A percentile compares a stretch with the other conserved stretches of the same genome.
Conservation (phyloP, 306 rosid genomes). For the Geum urbanum region DNA sequence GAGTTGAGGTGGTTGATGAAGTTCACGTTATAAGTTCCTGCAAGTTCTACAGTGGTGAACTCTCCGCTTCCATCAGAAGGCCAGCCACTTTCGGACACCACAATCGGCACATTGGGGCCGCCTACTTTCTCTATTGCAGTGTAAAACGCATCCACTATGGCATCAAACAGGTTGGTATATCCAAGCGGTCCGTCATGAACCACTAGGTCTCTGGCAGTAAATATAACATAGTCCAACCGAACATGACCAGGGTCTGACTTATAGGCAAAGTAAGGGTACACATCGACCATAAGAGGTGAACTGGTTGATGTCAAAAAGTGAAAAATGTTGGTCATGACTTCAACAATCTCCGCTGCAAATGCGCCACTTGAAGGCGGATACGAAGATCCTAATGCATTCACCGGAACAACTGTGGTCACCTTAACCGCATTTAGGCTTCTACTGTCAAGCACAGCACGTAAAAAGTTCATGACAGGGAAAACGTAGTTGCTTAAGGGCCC, state of each 20-base stretch:
- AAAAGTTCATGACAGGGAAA: constrained; percentile 20
- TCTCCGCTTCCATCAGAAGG: constrained; percentile 31
- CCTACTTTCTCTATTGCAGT: constrained; percentile 27
- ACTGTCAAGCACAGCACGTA: constrained; percentile 10
- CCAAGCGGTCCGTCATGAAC: constrained; percentile 7
- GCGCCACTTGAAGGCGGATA: constrained; percentile 29
- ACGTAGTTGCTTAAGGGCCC: neutral
- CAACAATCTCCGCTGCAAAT: constrained; percentile 1
- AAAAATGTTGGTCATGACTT: constrained; percentile 11
- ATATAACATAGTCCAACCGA: constrained; percentile 18
- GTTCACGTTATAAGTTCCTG: constrained; percentile 27
- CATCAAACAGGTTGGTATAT: constrained; percentile 33
- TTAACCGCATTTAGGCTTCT: constrained; percentile 6
- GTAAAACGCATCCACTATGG: constrained; percentile 32
- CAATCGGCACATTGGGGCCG: constrained; percentile 4
- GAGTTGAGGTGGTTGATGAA: constrained; percentile 12
- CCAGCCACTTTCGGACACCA: constrained; percentile 41
- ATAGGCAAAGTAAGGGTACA: constrained; percentile 39
- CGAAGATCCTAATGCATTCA: neutral
- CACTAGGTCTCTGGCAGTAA: neutral
- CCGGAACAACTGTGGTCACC: constrained; percentile 30
- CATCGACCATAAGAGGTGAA: constrained; percentile 35
- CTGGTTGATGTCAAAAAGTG: constrained; percentile 8
- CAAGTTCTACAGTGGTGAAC: constrained; percentile 17
- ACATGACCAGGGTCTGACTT: constrained; percentile 21